Conservation (phyloP, 805 yeast genomes). For the Saccharomycopsis sp. region DNA sequence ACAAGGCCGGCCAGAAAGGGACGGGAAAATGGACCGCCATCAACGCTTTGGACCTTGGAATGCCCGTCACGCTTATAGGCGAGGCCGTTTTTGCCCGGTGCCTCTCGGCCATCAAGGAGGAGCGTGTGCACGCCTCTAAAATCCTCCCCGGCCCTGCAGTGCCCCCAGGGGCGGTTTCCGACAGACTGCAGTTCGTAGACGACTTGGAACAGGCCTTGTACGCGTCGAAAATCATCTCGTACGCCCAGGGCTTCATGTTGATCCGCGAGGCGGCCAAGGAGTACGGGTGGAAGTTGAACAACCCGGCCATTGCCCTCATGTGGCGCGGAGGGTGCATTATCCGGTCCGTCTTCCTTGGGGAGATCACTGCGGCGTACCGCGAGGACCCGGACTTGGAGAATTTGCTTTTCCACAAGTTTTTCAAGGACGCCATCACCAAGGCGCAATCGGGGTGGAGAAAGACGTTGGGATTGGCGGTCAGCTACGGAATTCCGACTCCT, state of each 20-base stretch:
- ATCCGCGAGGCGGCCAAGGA: slow-evolving; percentile 97
- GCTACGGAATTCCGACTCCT: slow-evolving; percentile 93
- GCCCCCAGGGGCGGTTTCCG: slow-evolving; percentile 57
- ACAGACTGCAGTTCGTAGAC: slow-evolving; percentile 79
- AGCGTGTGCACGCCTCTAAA: slow-evolving; percentile 82
- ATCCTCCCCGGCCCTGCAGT: slow-evolving; percentile 72
- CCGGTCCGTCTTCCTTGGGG: slow-evolving; percentile 96
- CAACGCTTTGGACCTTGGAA: slow-evolving; percentile 94
- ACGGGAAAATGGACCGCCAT: slow-evolving; percentile 99
- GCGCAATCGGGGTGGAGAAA: slow-evolving; percentile 97
- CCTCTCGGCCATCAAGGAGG: slow-evolving; percentile 84
- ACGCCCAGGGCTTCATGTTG: slow-evolving; percentile 99
- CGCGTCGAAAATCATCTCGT: slow-evolving; percentile 97
- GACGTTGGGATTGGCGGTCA: slow-evolving; percentile 68
- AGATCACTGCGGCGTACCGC: slow-evolving; percentile 94
- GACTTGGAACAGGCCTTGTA: slow-evolving; percentile 96
- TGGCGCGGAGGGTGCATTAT: slow-evolving; percentile 99
- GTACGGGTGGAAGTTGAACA: slow-evolving; percentile 94
- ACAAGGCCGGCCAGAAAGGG: slow-evolving; percentile 98
- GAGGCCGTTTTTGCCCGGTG: slow-evolving; percentile 98
- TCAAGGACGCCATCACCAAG: slow-evolving; percentile 81
- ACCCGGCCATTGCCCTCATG: slow-evolving; percentile 98
- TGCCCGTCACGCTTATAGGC: slow-evolving; percentile 97
- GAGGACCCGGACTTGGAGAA: slow-evolving; percentile 89
- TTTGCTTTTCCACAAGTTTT: slow-evolving; percentile 93